Conservation (phyloP, 345 rosid species). For the Noccaea bulbosa region DNA sequence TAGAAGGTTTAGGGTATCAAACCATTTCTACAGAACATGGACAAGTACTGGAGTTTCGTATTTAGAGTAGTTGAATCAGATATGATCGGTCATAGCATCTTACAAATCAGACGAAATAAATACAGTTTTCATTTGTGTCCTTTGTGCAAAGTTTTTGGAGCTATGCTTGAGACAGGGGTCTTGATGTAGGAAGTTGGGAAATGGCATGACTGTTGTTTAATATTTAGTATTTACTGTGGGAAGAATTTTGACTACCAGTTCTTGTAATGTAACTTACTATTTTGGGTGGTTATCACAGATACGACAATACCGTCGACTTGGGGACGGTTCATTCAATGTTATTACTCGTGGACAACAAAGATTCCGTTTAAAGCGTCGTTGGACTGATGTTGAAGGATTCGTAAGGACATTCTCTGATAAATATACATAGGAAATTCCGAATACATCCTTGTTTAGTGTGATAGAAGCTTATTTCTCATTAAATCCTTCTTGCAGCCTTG, state of each 20-base stretch:
- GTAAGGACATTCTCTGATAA: conserved; percentile 51
- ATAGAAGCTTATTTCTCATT: conserved; percentile 30
- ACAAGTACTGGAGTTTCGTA: conserved; percentile 4
- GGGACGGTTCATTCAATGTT: conserved; percentile 85
- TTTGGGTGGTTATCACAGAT: conserved; percentile 53
- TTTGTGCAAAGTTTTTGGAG: conserved; percentile 3
- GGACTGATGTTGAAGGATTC: conserved; percentile 90
- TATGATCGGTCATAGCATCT: conserved; percentile 8
- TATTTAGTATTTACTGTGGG: neutral
- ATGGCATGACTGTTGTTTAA: neutral
- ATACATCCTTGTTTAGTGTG: conserved; percentile 5
- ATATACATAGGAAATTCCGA: conserved; percentile 1
- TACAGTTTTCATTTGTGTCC: neutral
- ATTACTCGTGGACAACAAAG: conserved; percentile 95
- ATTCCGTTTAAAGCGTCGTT: conserved; percentile 67
- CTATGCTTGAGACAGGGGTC: conserved; percentile 14
- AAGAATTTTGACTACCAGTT: neutral
- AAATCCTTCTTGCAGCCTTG: conserved; percentile 57
- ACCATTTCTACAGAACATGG: conserved; percentile 1
- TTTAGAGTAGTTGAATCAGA: neutral
- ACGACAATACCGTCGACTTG: conserved; percentile 78
- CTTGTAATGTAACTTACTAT: conserved; percentile 19
- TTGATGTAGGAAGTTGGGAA: conserved; percentile 17
- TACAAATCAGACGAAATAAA: neutral
- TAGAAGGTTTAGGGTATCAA: neutral